A percentile compares a stretch with the other conserved stretches of the same genome.
Evolutionary conservation across 148 eudicot species (phyloP).

Genomic region (Beta vulgaris): DNA sequence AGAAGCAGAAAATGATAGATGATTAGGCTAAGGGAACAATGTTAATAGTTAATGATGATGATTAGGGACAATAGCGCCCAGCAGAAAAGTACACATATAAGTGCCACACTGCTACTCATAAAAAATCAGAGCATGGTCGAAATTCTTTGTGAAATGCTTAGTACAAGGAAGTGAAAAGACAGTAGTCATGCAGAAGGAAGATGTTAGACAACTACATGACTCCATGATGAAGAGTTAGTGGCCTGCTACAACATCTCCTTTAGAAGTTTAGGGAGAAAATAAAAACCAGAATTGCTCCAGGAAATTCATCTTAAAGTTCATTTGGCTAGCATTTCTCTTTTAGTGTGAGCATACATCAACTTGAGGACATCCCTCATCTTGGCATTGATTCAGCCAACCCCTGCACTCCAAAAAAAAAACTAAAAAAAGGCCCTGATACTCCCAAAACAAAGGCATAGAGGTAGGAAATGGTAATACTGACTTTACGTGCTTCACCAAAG

Average conservation of each 20-base stretch:
- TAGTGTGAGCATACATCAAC: not conserved
- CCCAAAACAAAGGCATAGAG: not conserved
- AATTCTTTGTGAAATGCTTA: not conserved
- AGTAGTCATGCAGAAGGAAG: not conserved
- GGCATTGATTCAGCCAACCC: not conserved
- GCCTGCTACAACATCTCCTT: not conserved
- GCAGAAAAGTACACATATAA: not conserved
- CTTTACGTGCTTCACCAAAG: not conserved
- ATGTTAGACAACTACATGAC: not conserved
- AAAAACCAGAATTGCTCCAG: not conserved
- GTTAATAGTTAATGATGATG: not conserved
- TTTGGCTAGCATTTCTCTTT: not conserved
- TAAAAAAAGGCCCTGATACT: not conserved
- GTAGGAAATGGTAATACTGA: not conserved
- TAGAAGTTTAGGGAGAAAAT: not conserved
- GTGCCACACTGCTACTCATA: not conserved
- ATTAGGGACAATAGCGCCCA: not conserved
- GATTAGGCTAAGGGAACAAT: not conserved
- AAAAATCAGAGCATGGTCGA: not conserved
- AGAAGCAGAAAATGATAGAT: conserved; percentile 11
- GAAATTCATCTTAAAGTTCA: not conserved
- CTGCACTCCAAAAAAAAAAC: not conserved
- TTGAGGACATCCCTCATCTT: not conserved
- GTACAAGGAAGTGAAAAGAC: not conserved
- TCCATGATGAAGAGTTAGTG: not conserved